Evolutionary conservation across 1,284 basidiomycete genomes (phyloP).

Genomic region (Bjerkandera adusta): DNA sequence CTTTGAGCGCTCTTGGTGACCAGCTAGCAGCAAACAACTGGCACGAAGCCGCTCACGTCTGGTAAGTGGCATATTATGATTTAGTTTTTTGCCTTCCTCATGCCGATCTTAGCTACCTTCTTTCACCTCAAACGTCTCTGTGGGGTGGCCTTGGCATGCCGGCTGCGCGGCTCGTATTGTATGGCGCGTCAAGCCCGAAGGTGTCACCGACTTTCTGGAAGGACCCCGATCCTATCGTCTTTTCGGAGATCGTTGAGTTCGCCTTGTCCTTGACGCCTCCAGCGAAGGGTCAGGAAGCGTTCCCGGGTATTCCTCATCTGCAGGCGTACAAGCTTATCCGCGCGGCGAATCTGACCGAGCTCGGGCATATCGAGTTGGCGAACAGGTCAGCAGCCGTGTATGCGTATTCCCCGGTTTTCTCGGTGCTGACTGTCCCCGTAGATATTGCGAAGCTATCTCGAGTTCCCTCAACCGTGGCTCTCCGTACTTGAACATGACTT

Average conservation of each 20-base stretch:
- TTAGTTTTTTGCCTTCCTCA: constrained; percentile 13
- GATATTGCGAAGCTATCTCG: constrained; percentile 93
- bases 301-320: constrained; percentile 80
- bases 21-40: constrained; percentile 72
- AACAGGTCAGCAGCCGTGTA: constrained; percentile 50
- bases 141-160: constrained; percentile 67
- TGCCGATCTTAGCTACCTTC: constrained; percentile 64
- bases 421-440: constrained; percentile 29
- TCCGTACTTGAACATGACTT: constrained; percentile 62
- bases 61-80: constrained; percentile 46
- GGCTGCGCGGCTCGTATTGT: constrained; percentile 59
- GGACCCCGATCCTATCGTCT: constrained; percentile 79
- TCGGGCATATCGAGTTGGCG: constrained; percentile 73
- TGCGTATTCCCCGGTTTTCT: background rate
- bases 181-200: constrained; percentile 64
- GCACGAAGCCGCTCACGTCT: constrained; percentile 87
- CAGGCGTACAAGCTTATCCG: constrained; percentile 88
- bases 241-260: constrained; percentile 93
- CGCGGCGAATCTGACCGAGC: constrained; percentile 77
- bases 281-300: constrained; percentile 85
- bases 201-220: constrained; percentile 53
- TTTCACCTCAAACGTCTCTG: constrained; percentile 82
- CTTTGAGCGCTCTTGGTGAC: constrained; percentile 87
- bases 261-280: constrained; percentile 75
- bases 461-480: constrained; percentile 64